phyloP scores from a whole-genome alignment of 179 eudicot genomes.

The Amaranthus tricolor region DNA sequence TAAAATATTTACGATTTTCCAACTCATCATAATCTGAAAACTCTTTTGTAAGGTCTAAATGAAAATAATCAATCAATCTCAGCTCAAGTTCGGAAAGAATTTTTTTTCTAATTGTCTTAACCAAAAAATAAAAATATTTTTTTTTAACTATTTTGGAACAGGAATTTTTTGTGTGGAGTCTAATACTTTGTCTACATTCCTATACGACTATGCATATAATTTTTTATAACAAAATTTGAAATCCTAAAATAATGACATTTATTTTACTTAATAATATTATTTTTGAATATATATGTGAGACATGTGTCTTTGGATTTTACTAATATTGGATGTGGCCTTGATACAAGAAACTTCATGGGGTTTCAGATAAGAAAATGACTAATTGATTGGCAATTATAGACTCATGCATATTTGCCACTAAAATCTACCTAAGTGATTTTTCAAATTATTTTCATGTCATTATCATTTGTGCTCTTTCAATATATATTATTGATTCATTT shows the following conservation, averaged over 20 bases:
- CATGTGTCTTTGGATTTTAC: background rate
- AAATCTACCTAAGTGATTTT: no score
- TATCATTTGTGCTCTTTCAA: no score
- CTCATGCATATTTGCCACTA: no score
- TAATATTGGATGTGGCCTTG: background rate
- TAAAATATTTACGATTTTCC: no score
- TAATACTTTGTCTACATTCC: background rate
- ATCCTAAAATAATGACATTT: background rate
- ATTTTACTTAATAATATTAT: background rate
- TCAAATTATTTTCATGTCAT: no score
- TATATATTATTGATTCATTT: no score
- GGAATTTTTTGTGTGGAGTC: background rate
- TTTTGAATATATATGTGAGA: background rate
- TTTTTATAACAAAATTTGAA: background rate
- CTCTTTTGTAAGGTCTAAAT: no score
- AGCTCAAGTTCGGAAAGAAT: background rate
- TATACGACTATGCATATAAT: background rate
- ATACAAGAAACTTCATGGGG: no score
- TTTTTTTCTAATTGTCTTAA: background rate
- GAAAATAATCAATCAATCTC: no score
- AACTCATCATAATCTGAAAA: no score
- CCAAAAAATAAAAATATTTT: background rate
- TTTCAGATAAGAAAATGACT: no score
- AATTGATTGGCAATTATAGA: no score
- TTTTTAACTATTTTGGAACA: background rate